A percentile compares a stretch with the other conserved stretches of the same genome.
Conservation (phyloP, 331 rosid genomes). For the Stylosanthes scabra region DNA sequence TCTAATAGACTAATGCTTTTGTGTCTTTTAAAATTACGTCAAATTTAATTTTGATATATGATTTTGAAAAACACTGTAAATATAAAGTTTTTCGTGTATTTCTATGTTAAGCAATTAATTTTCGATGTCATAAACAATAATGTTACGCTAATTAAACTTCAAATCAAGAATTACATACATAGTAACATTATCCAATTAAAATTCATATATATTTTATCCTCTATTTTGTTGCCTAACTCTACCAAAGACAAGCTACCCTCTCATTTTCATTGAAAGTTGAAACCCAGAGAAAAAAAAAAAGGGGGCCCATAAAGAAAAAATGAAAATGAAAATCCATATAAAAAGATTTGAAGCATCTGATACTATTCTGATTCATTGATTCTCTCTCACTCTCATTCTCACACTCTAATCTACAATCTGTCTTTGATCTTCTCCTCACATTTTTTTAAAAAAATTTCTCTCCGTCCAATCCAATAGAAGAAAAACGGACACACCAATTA, state of each 20-base stretch:
- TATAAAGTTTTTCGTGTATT: too few relatives aligned
- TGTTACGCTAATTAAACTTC: too few relatives aligned
- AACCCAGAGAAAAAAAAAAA: background rate
- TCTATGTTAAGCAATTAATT: too few relatives aligned
- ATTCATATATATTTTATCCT: too few relatives aligned
- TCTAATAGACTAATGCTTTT: too few relatives aligned
- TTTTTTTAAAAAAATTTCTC: background rate
- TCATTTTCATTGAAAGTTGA: background rate
- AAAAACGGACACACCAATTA: constrained; percentile 6
- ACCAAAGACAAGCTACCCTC: background rate
- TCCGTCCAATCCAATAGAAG: background rate
- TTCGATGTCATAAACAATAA: too few relatives aligned
- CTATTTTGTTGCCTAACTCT: background rate
- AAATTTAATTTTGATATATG: too few relatives aligned
- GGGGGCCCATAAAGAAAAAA: background rate
- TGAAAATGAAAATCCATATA: background rate
- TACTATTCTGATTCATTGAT: background rate
- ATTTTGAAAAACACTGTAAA: too few relatives aligned
- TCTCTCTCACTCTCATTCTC: background rate
- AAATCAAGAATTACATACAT: too few relatives aligned
- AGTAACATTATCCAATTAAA: too few relatives aligned
- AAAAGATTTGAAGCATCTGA: constrained; percentile 16
- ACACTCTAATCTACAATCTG: background rate
- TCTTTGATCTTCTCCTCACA: constrained; percentile 20
- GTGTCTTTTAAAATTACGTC: too few relatives aligned